These are phyloP conservation scores for Neurospora sublineolata DNA, from an alignment of 495 filamentous ascomycete genomes.

Conservation along the genomic window DNA sequence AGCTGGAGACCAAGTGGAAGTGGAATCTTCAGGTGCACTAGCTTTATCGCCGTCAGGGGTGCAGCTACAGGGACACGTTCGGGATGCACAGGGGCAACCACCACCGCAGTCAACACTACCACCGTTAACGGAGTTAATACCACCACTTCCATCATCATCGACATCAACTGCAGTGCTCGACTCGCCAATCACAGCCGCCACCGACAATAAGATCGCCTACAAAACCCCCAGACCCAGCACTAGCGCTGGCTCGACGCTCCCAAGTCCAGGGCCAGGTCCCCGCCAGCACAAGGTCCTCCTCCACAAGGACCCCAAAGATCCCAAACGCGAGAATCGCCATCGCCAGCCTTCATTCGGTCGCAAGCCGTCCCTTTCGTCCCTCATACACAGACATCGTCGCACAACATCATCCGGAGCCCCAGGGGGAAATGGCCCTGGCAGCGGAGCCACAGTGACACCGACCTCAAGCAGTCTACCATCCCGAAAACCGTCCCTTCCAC, in stretches of 20 bases:
- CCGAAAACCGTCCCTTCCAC: not conserved
- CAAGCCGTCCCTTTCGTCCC: constrained; percentile 31
- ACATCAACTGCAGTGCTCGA: not conserved
- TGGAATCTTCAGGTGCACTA: not conserved
- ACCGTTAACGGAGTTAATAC: not conserved
- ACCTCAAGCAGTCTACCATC: constrained; percentile 6
- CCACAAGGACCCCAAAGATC: constrained; percentile 23
- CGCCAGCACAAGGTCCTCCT: constrained; percentile 24
- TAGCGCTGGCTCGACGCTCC: not conserved
- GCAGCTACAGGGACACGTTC: not conserved
- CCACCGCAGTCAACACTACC: constrained; percentile 1
- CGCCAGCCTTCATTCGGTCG: constrained; percentile 34
- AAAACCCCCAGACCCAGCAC: not conserved
- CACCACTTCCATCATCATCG: not conserved
- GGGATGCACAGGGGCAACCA: constrained; percentile 9
- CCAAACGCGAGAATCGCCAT: constrained; percentile 18
- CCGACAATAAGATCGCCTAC: not conserved
- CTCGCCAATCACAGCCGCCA: not conserved
- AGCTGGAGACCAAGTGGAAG: not conserved
- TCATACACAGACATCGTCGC: constrained; percentile 24
- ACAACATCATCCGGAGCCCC: constrained; percentile 15
- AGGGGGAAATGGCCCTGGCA: not conserved
- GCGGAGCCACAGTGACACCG: not conserved
- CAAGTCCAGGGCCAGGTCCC: not conserved
- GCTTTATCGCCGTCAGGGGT: constrained; percentile 1